Conservation (phyloP, 352 stramenopile genomes). For the Globisporangium iwayamae region DNA sequence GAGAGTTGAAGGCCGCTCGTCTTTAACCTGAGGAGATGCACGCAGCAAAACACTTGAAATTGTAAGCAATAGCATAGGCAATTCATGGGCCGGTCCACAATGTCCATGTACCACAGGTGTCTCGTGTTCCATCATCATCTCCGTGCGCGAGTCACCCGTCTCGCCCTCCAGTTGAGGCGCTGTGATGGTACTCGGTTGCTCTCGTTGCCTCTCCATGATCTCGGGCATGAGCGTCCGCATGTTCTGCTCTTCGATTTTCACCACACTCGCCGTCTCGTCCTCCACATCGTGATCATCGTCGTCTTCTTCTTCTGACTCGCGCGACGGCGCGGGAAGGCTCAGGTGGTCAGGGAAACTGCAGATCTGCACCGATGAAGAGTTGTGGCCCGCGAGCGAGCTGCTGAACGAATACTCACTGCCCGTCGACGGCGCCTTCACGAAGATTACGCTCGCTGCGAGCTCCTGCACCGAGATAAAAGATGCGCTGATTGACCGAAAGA, state of each 20-base stretch:
- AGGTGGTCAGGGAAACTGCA: slow-evolving; percentile 72
- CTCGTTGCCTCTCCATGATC: not conserved
- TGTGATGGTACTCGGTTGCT: not conserved
- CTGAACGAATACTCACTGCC: slow-evolving; percentile 60
- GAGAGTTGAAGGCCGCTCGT: not conserved
- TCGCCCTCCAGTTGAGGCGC: not conserved
- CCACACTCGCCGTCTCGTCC: slow-evolving; percentile 5
- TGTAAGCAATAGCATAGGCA: not conserved
- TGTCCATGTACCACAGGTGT: not conserved
- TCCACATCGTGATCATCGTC: slow-evolving; percentile 13
- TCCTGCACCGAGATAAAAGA: slow-evolving; percentile 79
- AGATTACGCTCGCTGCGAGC: slow-evolving; percentile 79
- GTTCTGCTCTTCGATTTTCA: slow-evolving; percentile 4
- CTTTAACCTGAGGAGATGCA: not conserved
- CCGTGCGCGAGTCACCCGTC: not conserved
- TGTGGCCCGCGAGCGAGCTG: slow-evolving; percentile 53
- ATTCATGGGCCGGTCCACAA: not conserved
- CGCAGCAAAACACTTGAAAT: not conserved
- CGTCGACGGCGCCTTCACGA: slow-evolving; percentile 58
- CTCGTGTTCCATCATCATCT: not conserved
- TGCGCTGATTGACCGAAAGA: slow-evolving; percentile 62
- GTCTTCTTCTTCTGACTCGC: slow-evolving; percentile 18
- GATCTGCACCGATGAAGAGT: slow-evolving; percentile 44
- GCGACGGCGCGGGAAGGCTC: slow-evolving; percentile 29
- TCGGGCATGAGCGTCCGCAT: not conserved